phyloP scores from a whole-genome alignment of 2,329 filamentous ascomycete genomes.

The Penicillium sp. region DNA sequence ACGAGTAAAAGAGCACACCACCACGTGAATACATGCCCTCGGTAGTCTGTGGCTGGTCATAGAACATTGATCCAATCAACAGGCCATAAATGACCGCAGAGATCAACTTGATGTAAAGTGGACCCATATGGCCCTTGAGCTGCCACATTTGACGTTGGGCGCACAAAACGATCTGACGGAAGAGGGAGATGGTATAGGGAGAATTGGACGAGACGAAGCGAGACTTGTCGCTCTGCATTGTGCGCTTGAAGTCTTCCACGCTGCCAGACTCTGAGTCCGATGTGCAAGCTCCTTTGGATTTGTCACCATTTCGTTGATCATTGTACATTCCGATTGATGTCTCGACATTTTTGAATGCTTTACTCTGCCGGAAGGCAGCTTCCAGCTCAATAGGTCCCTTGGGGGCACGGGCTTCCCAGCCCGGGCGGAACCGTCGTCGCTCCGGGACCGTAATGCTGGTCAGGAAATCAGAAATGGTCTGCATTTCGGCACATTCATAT shows the following conservation, averaged over 20 bases:
- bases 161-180: slow-evolving; percentile 59
- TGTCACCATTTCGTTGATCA: slow-evolving; percentile 27
- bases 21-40: slow-evolving; percentile 59
- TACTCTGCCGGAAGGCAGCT: slow-evolving; percentile 62
- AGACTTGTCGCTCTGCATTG: slow-evolving; percentile 57
- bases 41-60: slow-evolving; percentile 57
- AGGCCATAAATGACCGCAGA: slow-evolving; percentile 68
- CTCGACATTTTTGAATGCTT: slow-evolving; percentile 57
- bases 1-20: slow-evolving; percentile 61
- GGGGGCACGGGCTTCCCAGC: slow-evolving; percentile 61
- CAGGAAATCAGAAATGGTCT: slow-evolving; percentile 71
- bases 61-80: slow-evolving; percentile 73
- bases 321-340: slow-evolving; percentile 60
- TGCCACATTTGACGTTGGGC: slow-evolving; percentile 72
- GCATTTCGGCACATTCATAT: slow-evolving; percentile 55
- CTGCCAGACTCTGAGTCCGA: slow-evolving; percentile 31
- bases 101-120: slow-evolving; percentile 70
- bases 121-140: slow-evolving; percentile 66
- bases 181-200: slow-evolving; percentile 70
- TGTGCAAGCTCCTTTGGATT: slow-evolving; percentile 50
- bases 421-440: slow-evolving; percentile 62
- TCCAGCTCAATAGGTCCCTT: slow-evolving; percentile 66
- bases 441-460: slow-evolving; percentile 68
- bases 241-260: slow-evolving; percentile 54
- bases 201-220: slow-evolving; percentile 59